phyloP scores from a whole-genome alignment of 305 asterid species.

The Rubia tinctorum region DNA sequence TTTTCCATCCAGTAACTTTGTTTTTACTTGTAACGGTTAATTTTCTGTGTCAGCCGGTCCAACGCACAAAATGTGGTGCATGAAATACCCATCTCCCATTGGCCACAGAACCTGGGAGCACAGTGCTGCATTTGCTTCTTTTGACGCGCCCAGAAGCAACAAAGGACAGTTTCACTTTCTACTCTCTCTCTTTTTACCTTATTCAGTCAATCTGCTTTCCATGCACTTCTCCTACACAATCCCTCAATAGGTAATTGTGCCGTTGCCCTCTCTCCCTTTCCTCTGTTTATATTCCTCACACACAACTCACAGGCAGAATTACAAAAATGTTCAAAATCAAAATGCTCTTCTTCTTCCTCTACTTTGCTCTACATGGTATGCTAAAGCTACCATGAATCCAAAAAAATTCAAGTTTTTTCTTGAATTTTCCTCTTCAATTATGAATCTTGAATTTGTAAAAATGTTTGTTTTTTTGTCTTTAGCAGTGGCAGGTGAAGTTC shows the following conservation, averaged over 20 bases:
- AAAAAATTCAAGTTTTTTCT: neutral
- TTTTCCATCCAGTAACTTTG: too few species aligned
- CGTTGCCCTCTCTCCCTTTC: neutral
- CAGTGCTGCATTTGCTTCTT: neutral
- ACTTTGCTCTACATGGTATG: constrained; percentile 24
- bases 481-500: constrained; percentile 37
- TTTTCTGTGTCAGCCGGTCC: neutral
- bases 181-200: neutral
- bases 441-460: constrained; percentile 5
- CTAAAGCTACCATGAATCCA: neutral
- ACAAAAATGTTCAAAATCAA: constrained; percentile 12
- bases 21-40: neutral
- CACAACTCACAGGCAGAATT: neutral
- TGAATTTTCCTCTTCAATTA: neutral
- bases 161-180: neutral
- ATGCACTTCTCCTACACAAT: neutral
- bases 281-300: constrained; percentile 10
- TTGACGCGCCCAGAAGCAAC: neutral
- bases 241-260: constrained; percentile 3
- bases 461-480: constrained; percentile 12
- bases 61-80: too few species aligned
- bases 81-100: too few species aligned
- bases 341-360: constrained; percentile 19
- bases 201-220: neutral
- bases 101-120: too few species aligned